A percentile compares a stretch with the other conserved stretches of the same genome.
Evolutionary conservation across 495 filamentous ascomycete genomes (phyloP).

Genomic region (Neurospora sp.): DNA sequence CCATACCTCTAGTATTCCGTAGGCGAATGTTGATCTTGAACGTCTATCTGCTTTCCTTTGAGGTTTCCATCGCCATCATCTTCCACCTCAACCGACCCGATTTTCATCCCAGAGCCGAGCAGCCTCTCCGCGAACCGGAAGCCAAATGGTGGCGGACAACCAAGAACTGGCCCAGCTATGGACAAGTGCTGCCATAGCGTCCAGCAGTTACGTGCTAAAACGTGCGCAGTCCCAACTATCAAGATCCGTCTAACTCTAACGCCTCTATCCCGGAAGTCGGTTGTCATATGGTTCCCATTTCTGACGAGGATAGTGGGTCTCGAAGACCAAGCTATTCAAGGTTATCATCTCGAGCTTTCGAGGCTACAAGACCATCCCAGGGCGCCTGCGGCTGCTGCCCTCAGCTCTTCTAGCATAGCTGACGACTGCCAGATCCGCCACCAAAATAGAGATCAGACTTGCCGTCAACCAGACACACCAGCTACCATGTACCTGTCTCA

Average conservation of each 20-base stretch:
- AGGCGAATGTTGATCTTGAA: background rate
- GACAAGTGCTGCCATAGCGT: background rate
- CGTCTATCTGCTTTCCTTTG: background rate
- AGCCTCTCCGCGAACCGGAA: background rate
- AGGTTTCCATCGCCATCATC: background rate
- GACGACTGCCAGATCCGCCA: background rate
- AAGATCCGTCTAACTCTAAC: background rate
- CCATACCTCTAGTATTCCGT: background rate
- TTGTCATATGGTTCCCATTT: background rate
- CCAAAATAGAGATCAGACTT: background rate
- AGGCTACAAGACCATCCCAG: background rate
- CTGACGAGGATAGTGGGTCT: background rate
- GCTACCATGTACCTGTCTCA: background rate
- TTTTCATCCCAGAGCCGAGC: background rate
- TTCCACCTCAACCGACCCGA: background rate
- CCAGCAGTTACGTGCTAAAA: background rate
- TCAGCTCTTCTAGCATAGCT: background rate
- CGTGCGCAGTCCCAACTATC: background rate
- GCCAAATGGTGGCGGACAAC: background rate
- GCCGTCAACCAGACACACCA: background rate
- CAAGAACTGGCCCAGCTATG: background rate
- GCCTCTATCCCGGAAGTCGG: background rate
- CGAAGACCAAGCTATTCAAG: background rate
- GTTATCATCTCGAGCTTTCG: background rate
- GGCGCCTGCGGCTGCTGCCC: background rate